phyloP scores from a whole-genome alignment of 768 basidiomycete species.

The Podaxis sp. region DNA sequence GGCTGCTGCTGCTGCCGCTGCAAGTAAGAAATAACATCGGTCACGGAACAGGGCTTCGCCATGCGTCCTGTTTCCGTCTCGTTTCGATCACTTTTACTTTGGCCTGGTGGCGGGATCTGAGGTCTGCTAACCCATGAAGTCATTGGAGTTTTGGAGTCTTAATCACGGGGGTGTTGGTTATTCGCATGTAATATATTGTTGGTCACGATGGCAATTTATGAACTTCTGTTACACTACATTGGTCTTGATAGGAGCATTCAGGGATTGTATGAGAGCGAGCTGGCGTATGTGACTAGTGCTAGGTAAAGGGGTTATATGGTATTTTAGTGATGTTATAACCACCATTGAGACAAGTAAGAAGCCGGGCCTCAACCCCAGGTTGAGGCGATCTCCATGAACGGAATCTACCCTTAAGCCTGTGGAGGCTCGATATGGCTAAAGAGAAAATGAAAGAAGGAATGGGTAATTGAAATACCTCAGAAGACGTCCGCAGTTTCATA shows the following conservation, averaged over 20 bases:
- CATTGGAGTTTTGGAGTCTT: neutral
- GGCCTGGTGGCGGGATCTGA: neutral
- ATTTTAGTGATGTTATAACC: neutral
- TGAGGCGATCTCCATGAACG: neutral
- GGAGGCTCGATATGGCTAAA: slow-evolving; percentile 8
- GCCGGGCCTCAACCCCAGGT: neutral
- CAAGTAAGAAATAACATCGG: slow-evolving; percentile 35
- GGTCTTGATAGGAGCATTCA: neutral
- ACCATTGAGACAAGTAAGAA: neutral
- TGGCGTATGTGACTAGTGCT: neutral
- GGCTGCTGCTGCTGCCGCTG: slow-evolving; percentile 29
- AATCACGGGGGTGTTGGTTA: neutral
- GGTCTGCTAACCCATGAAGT: neutral
- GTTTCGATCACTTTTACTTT: neutral
- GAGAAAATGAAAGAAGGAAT: neutral
- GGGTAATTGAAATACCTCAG: slow-evolving; percentile 6
- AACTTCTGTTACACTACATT: neutral
- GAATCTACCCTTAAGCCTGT: neutral
- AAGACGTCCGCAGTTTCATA: neutral
- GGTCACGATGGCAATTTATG: neutral
- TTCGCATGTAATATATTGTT: neutral
- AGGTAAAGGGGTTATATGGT: neutral
- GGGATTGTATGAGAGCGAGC: neutral
- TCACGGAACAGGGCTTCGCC: neutral
- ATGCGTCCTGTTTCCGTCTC: neutral